Conservation (phyloP, 2,329 filamentous ascomycete genomes). For the Verticillium tricorpus region DNA sequence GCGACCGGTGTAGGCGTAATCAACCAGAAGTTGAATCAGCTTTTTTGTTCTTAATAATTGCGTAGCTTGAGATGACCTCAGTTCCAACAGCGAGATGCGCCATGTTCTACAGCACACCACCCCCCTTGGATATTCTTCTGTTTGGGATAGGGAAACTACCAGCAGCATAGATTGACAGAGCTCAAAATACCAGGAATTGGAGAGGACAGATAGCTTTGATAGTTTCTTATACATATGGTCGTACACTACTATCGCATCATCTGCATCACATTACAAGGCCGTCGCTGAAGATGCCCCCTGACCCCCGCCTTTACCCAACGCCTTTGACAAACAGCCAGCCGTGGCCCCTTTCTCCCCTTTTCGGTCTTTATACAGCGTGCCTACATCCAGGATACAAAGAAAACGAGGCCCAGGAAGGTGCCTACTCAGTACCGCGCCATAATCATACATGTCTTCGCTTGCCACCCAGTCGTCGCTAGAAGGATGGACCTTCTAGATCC, state of each 20-base stretch:
- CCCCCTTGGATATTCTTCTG: no score
- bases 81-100: no score
- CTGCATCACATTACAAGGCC: background rate
- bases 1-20: no score
- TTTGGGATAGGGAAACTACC: no score
- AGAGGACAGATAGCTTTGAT: background rate
- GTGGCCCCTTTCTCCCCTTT: background rate
- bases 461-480: background rate
- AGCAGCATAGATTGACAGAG: no score
- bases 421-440: background rate
- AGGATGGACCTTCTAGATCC: constrained; percentile 4
- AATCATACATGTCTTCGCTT: background rate
- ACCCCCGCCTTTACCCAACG: background rate
- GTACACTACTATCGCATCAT: background rate
- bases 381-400: background rate
- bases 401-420: background rate
- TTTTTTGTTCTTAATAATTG: no score
- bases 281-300: background rate
- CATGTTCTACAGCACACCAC: no score
- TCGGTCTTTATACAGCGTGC: background rate
- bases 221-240: background rate
- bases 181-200: background rate
- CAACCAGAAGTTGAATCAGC: no score
- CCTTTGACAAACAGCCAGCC: background rate
- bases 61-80: no score